These are phyloP conservation scores for Graphium sp. DNA, from an alignment of 2,329 filamentous ascomycete genomes.

Conservation along the genomic window DNA sequence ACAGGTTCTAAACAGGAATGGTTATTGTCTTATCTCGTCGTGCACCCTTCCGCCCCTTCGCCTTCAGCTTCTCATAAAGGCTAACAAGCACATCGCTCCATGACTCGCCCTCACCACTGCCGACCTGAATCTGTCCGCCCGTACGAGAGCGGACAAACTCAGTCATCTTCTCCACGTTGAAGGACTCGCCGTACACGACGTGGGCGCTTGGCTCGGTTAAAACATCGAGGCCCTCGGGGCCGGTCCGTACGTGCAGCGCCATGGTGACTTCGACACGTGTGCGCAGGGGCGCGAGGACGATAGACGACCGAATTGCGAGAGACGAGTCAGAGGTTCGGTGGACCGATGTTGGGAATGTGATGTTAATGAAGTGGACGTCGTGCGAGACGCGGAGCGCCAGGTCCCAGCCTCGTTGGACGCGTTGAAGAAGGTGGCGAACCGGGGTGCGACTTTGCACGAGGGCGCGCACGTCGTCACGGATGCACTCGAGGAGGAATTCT, in stretches of 20 bases:
- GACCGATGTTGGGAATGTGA: slow-evolving; percentile 49
- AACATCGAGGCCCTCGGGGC: slow-evolving; percentile 34
- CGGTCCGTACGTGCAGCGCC: slow-evolving; percentile 28
- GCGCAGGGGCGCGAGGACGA: slow-evolving; percentile 46
- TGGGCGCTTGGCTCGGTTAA: slow-evolving; percentile 34
- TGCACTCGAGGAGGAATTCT: slow-evolving; percentile 59
- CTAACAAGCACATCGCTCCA: slow-evolving; percentile 42
- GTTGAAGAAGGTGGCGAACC: slow-evolving; percentile 37
- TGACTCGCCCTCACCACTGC: slow-evolving; percentile 14
- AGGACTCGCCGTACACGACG: slow-evolving; percentile 63
- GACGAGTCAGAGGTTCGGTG: slow-evolving; percentile 46
- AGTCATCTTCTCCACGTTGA: slow-evolving; percentile 59
- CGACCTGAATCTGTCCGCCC: slow-evolving; percentile 31
- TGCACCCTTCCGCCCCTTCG: slow-evolving; percentile 30
- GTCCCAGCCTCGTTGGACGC: slow-evolving; percentile 50
- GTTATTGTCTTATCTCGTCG: background rate
- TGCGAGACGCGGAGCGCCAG: slow-evolving; percentile 40
- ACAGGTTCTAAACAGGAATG: too few relatives aligned
- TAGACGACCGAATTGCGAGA: slow-evolving; percentile 39
- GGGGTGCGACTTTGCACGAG: slow-evolving; percentile 40
- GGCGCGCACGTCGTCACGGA: slow-evolving; percentile 49
- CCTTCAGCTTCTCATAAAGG: slow-evolving; percentile 35
- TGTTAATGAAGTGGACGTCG: slow-evolving; percentile 43
- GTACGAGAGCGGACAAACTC: slow-evolving; percentile 46
- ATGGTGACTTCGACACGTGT: slow-evolving; percentile 53